Evolutionary conservation across 305 asterid species (phyloP).

Genomic region (Rubia occidens): DNA sequence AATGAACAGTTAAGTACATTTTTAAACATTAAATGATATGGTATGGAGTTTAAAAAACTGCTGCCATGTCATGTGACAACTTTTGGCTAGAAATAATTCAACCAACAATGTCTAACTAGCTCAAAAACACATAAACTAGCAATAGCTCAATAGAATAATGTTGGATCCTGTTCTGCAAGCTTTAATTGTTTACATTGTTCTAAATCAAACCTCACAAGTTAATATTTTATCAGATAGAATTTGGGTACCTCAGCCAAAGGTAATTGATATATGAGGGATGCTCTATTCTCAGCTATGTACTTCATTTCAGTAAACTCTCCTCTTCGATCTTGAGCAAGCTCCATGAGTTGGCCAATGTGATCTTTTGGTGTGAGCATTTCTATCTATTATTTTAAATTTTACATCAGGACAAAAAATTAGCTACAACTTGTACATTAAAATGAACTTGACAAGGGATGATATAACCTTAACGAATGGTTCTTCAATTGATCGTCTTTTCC

Average conservation of each 20-base stretch:
- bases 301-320: constrained; percentile 92
- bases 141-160: neutral
- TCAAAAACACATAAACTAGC: neutral
- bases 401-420: constrained; percentile 8
- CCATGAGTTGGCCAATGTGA: constrained; percentile 91
- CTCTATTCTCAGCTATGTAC: constrained; percentile 76
- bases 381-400: constrained; percentile 42
- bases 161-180: neutral
- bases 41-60: neutral
- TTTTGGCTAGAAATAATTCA: too few relatives aligned
- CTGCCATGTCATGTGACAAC: neutral
- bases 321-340: constrained; percentile 96
- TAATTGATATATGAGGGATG: constrained; percentile 65
- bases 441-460: neutral
- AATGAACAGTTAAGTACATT: neutral
- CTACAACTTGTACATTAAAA: neutral
- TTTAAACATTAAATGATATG: neutral
- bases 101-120: neutral
- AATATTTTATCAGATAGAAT: neutral
- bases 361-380: constrained; percentile 96
- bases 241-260: constrained; percentile 89
- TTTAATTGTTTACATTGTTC: neutral
- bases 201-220: too few relatives aligned
- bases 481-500: constrained; percentile 78
- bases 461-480: constrained; percentile 93